Conservation (phyloP, 352 stramenopile genomes). For the Hyaloperonospora arabidopsidis region DNA sequence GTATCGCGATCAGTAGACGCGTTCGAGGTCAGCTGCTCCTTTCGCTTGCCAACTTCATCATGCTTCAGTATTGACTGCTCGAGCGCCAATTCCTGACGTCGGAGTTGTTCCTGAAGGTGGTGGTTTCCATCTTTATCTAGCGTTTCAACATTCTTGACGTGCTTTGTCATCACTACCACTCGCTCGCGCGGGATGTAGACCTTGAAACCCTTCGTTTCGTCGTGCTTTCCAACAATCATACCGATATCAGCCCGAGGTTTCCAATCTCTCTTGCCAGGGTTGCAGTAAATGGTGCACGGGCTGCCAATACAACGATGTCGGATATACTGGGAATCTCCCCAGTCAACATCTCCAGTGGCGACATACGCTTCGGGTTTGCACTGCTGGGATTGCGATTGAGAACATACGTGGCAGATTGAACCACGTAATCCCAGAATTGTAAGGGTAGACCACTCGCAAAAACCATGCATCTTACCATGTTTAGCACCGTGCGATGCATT, state of each 20-base stretch:
- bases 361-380: constrained; percentile 6
- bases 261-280: constrained; percentile 9
- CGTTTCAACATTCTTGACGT: not conserved
- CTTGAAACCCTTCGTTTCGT: constrained; percentile 15
- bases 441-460: constrained; percentile 19
- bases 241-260: not conserved
- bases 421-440: constrained; percentile 19
- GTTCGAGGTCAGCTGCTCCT: not conserved
- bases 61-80: too few relatives aligned
- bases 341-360: too few relatives aligned
- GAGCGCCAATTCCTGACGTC: not conserved
- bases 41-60: not conserved
- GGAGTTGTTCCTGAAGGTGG: not conserved
- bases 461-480: constrained; percentile 10
- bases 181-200: not conserved
- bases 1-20: too few relatives aligned
- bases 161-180: not conserved
- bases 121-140: not conserved
- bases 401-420: constrained; percentile 19
- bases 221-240: constrained; percentile 12
- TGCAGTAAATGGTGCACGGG: constrained; percentile 9
- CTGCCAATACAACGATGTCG: constrained; percentile 11
- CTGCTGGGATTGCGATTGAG: constrained; percentile 20
- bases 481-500: not conserved
- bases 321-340: not conserved